Conservation (phyloP, 225 moss, liverwort and hornwort genomes). For the Pseudisothecium myosuroides region DNA sequence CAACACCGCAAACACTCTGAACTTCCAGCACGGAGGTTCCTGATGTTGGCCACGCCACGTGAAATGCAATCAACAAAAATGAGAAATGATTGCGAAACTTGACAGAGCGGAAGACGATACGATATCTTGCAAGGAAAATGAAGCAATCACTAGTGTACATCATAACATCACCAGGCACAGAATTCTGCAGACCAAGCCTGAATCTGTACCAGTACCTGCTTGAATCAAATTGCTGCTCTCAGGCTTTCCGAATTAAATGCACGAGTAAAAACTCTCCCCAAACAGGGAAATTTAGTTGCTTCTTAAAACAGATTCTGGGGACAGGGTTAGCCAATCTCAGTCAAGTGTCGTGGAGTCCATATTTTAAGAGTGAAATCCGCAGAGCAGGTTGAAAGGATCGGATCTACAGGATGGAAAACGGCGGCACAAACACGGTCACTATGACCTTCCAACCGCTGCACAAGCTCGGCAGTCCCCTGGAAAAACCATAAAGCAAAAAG, state of each 20-base stretch:
- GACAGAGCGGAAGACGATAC: background rate
- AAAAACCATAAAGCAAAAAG: background rate
- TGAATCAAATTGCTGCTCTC: background rate
- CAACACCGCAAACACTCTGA: background rate
- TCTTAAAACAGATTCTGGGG: background rate
- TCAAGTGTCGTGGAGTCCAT: conserved; percentile 53
- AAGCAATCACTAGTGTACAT: conserved; percentile 4
- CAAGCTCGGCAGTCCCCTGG: conserved; percentile 80
- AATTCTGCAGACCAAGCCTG: background rate
- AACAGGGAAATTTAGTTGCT: background rate
- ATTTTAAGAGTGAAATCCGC: conserved; percentile 74
- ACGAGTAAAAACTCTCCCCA: background rate
- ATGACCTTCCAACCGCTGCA: conserved; percentile 89
- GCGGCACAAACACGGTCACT: conserved; percentile 77
- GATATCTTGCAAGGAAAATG: background rate
- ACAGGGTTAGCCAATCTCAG: conserved; percentile 15
- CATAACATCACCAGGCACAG: background rate
- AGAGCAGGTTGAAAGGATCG: conserved; percentile 71
- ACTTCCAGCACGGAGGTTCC: background rate
- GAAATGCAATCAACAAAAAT: background rate
- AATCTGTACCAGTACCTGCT: background rate
- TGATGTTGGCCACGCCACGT: background rate
- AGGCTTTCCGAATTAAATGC: background rate
- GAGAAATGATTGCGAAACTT: background rate
- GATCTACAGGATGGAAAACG: conserved; percentile 67